Evolutionary conservation across 352 stramenopile genomes (phyloP), one percentile per base, ranked within the genome.

Genomic region (Pythium aquatile): DNA sequence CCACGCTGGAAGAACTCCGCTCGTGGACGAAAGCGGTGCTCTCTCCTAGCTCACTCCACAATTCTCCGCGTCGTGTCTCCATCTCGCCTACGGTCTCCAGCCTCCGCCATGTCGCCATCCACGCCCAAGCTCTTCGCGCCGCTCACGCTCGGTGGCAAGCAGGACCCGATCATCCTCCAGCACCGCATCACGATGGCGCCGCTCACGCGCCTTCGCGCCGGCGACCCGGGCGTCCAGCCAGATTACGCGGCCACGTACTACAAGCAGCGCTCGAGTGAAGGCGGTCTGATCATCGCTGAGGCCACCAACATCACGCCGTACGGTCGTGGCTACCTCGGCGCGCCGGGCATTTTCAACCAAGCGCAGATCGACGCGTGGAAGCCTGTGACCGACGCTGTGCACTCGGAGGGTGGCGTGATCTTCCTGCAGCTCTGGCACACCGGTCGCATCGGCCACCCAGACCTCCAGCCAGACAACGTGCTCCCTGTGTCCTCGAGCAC

Each of bases 361-460:
- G 73, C 67, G 1, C 78, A 88, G 44, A 42, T 73, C 61, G 51
- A 62, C 3, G 55, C 11, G 3, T 87, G 78, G 77, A 79, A 84
- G 48, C 55, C 32, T 16, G 58, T 87, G 0, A 58, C 63, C 1
- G 73, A 92, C 40, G 42, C 56, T 5, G 84, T 95, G 20, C 87
- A 96, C 61, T 70, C 57, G 14, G 87, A 88, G 57, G 74, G 71
- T 30, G 79, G 75, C 47, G 69, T 73, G 26, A 92, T 94, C 54
- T 84, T 78, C 54, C 33, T 78, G 32, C 86, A 96, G 72, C 63
- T 95, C 14, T 94, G 84, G 84, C 86, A 96, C 66, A 76, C 74
- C 37, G 87, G 85, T 24, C 73, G 84, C 24, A 52, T 66, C 44
- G 17, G 78, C 94, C 69, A 73, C 70, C 3, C 64, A 48, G 14